Percentiles rank a stretch among this genome's conserved stretches.
Evolutionary conservation across 2,329 filamentous ascomycete genomes (phyloP).

Genomic region (Alternaria viburni): DNA sequence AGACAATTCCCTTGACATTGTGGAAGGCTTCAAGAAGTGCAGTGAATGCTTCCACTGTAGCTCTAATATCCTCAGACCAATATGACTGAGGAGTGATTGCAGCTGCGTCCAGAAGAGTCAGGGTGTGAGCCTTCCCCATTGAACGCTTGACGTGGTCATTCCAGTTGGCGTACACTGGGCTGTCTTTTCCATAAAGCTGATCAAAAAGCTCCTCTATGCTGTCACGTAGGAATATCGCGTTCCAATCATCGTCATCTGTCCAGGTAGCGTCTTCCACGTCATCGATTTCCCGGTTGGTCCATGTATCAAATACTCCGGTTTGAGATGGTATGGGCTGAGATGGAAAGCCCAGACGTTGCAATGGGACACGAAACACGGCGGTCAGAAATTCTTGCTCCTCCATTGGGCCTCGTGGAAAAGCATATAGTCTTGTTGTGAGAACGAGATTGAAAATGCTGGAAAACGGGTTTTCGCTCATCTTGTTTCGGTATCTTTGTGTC

Average conservation of each 20-base stretch:
- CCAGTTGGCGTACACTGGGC: background rate
- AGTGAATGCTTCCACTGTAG: background rate
- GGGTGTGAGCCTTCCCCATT: background rate
- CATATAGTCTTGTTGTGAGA: background rate
- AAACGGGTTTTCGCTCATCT: background rate
- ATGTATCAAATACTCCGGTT: background rate
- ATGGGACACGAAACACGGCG: background rate
- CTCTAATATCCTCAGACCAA: background rate
- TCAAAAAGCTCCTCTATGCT: background rate
- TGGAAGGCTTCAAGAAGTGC: background rate
- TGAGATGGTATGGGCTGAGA: background rate
- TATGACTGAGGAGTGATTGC: background rate
- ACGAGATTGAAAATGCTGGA: background rate
- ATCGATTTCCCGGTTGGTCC: background rate
- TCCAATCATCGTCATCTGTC: background rate
- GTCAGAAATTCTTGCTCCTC: background rate
- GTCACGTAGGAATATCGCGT: background rate
- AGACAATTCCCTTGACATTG: background rate
- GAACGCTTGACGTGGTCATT: background rate
- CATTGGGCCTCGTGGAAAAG: background rate
- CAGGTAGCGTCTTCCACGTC: background rate
- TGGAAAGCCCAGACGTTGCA: background rate
- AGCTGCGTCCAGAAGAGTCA: background rate
- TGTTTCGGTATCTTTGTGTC: background rate
- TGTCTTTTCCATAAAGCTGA: background rate